These are phyloP conservation scores for Trichophyton equinum DNA, from an alignment of 2,329 filamentous ascomycete species.

Conservation along the genomic window DNA sequence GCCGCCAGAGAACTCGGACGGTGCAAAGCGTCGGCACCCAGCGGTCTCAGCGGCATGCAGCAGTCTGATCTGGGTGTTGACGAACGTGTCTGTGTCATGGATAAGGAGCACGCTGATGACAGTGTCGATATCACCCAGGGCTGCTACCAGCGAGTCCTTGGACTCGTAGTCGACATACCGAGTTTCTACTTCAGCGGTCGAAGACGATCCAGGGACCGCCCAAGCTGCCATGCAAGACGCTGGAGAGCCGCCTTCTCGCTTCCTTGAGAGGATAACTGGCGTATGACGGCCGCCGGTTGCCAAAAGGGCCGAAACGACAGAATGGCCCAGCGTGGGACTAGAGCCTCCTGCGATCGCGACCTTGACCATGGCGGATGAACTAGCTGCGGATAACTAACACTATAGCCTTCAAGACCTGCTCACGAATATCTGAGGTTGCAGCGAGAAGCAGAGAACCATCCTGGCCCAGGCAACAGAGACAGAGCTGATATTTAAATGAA, in stretches of 20 bases:
- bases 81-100: constrained; percentile 16
- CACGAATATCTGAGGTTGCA: neutral
- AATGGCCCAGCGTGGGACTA: constrained; percentile 6
- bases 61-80: constrained; percentile 29
- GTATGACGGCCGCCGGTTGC: constrained; percentile 15
- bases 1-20: constrained; percentile 29
- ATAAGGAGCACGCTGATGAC: constrained; percentile 19
- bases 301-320: constrained; percentile 10
- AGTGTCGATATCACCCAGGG: constrained; percentile 17
- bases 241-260: constrained; percentile 9
- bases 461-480: neutral
- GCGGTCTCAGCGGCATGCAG: constrained; percentile 32
- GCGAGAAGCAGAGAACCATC: neutral
- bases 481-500: no score
- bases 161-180: constrained; percentile 22
- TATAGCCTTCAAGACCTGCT: neutral
- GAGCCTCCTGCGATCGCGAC: constrained; percentile 9
- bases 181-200: constrained; percentile 11
- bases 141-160: constrained; percentile 13
- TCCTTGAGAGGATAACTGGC: constrained; percentile 22
- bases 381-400: neutral
- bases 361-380: constrained; percentile 7
- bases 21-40: constrained; percentile 36
- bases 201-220: constrained; percentile 8
- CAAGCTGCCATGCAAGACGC: neutral